Percentiles rank a stretch among this genome's conserved stretches.
Conservation (phyloP, 169 alveolate genomes). For the Eimeria falciformis region DNA sequence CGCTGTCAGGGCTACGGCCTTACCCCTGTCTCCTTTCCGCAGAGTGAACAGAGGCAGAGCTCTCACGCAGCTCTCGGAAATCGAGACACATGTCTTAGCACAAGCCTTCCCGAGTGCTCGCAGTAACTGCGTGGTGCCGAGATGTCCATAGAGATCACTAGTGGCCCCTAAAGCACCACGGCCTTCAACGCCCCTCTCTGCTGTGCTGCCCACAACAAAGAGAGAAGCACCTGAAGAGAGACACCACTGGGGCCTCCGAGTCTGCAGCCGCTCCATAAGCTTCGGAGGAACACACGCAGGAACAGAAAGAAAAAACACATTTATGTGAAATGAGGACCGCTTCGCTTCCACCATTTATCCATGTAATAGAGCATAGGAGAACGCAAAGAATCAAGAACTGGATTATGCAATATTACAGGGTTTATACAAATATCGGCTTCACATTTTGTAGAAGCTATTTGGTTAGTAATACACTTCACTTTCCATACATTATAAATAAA, state of each 20-base stretch:
- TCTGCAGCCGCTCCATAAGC: slow-evolving; percentile 43
- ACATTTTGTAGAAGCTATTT: no score
- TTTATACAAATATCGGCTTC: no score
- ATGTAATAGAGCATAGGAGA: no score
- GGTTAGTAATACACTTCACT: no score
- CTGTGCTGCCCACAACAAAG: background rate
- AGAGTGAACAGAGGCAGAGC: slow-evolving; percentile 53
- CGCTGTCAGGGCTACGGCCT: background rate
- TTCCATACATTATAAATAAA: no score
- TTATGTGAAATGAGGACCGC: no score
- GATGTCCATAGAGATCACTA: background rate
- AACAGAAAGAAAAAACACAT: no score
- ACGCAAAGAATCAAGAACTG: no score
- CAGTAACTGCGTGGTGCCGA: slow-evolving; percentile 7
- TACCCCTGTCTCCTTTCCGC: slow-evolving; percentile 2
- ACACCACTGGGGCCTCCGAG: slow-evolving; percentile 5
- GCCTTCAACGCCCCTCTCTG: background rate
- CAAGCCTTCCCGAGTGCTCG: slow-evolving; percentile 47
- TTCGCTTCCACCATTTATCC: no score
- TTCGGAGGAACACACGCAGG: background rate
- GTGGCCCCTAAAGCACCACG: background rate
- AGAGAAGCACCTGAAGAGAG: slow-evolving; percentile 34
- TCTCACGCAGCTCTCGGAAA: slow-evolving; percentile 34
- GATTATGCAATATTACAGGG: no score
- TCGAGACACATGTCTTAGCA: background rate